phyloP scores from a whole-genome alignment of 495 filamentous ascomycete genomes.

The Daldinia concentrica region DNA sequence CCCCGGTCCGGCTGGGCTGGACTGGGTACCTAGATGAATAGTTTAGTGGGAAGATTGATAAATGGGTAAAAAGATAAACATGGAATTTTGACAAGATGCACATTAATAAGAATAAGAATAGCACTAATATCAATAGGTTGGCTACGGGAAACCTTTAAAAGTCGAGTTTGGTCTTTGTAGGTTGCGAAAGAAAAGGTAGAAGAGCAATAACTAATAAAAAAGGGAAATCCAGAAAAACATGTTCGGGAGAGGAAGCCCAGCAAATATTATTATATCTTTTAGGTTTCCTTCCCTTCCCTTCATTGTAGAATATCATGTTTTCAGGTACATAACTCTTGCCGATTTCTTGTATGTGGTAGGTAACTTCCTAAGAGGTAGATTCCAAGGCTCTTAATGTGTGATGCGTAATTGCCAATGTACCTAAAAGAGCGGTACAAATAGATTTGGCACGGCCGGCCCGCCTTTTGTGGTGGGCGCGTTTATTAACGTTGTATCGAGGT shows the following conservation, averaged over 20 bases:
- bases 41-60: slow-evolving; percentile 22
- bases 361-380: neutral
- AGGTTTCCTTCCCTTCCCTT: neutral
- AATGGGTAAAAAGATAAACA: slow-evolving; percentile 29
- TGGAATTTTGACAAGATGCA: slow-evolving; percentile 29
- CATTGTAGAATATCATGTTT: neutral
- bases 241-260: slow-evolving; percentile 13
- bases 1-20: slow-evolving; percentile 10
- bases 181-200: neutral
- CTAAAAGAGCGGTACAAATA: slow-evolving; percentile 13
- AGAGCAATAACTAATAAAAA: neutral
- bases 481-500: slow-evolving; percentile 36
- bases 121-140: neutral
- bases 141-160: slow-evolving; percentile 1
- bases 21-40: slow-evolving; percentile 2
- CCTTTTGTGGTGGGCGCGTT: slow-evolving; percentile 32
- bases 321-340: neutral
- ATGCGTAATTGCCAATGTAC: slow-evolving; percentile 1
- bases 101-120: slow-evolving; percentile 7
- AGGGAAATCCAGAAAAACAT: neutral
- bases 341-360: neutral
- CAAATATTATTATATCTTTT: slow-evolving; percentile 1
- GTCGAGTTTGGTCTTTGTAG: neutral
- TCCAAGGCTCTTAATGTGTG: slow-evolving; percentile 12
- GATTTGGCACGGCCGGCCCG: slow-evolving; percentile 28